phyloP scores from a whole-genome alignment of 1,284 basidiomycete species.

The Agroathelia rolfsii region DNA sequence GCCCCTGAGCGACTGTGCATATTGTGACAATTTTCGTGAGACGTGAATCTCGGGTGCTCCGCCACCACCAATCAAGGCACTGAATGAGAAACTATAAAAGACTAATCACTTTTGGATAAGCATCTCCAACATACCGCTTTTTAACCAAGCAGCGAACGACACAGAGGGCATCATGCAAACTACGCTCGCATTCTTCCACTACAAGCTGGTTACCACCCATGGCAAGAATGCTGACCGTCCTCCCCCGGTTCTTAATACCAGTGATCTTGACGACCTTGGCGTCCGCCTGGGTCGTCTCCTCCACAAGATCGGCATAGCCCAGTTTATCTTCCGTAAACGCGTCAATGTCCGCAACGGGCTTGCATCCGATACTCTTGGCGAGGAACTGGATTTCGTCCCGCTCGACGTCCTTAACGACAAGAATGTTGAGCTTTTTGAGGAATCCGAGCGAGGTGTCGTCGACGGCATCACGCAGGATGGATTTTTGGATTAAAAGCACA shows the following conservation, averaged over 20 bases:
- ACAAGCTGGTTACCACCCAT: conserved; percentile 93
- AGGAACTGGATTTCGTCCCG: conserved; percentile 99
- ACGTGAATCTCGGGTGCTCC: conserved; percentile 98
- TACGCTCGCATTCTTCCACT: conserved; percentile 94
- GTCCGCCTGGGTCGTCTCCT: conserved; percentile 80
- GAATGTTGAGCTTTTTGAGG: conserved; percentile 94
- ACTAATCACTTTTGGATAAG: no score
- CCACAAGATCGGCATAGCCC: conserved; percentile 91
- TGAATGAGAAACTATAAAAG: conserved; percentile 28
- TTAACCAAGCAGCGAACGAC: conserved; percentile 98
- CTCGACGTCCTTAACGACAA: conserved; percentile 97
- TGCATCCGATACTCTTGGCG: conserved; percentile 89
- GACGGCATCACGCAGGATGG: conserved; percentile 96
- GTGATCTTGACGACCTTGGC: conserved; percentile 93
- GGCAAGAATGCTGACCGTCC: conserved; percentile 92
- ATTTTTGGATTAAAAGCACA: conserved; percentile 97
- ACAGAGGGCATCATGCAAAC: conserved; percentile 96
- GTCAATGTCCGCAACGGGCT: conserved; percentile 96
- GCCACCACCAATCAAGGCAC: conserved; percentile 92
- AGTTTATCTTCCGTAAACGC: conserved; percentile 99
- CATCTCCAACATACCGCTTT: conserved; percentile 69
- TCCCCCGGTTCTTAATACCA: conserved; percentile 91
- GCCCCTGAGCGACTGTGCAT: conserved; percentile 90
- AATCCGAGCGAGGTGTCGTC: conserved; percentile 99
- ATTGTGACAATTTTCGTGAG: conserved; percentile 83